Percentiles rank a stretch among this genome's conserved stretches.
phyloP scores from a whole-genome alignment of 2,329 filamentous ascomycete genomes.

The Monosporascus ibericus region DNA sequence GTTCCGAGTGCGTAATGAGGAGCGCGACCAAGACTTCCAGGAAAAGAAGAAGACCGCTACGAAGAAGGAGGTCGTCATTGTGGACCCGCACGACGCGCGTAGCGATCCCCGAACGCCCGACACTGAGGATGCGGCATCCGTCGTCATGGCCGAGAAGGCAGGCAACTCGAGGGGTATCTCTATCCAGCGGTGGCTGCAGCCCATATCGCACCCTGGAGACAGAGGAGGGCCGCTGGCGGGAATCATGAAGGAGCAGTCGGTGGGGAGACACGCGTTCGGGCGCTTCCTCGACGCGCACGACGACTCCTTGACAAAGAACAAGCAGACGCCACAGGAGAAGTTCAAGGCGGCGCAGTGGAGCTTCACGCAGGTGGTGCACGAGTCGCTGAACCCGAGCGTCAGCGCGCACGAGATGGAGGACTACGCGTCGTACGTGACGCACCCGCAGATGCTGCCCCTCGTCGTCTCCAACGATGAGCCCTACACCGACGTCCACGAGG shows the following conservation, averaged over 20 bases:
- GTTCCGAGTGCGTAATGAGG: constrained; percentile 70
- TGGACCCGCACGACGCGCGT: constrained; percentile 48
- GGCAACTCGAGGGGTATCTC: constrained; percentile 42
- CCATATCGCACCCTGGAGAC: constrained; percentile 30
- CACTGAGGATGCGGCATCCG: constrained; percentile 33
- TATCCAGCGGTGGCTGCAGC: constrained; percentile 58
- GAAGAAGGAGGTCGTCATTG: constrained; percentile 65
- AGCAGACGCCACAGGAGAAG: constrained; percentile 63
- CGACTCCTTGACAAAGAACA: constrained; percentile 34
- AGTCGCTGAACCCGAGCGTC: constrained; percentile 81
- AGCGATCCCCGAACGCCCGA: constrained; percentile 21
- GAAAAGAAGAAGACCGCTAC: constrained; percentile 50
- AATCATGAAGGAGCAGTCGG: constrained; percentile 50
- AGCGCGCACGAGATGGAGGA: constrained; percentile 71
- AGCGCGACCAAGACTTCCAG: constrained; percentile 46
- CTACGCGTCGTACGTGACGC: constrained; percentile 81
- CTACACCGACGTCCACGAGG: not conserved
- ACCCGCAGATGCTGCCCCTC: constrained; percentile 82
- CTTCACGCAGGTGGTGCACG: constrained; percentile 76
- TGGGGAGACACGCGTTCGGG: constrained; percentile 4
- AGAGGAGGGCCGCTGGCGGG: constrained; percentile 18
- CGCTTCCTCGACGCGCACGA: constrained; percentile 3
- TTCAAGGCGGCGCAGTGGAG: constrained; percentile 81
- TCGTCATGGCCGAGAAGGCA: constrained; percentile 29
- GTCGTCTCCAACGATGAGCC: constrained; percentile 59